Conservation (phyloP, 345 rosid genomes). For the Draba incana region DNA sequence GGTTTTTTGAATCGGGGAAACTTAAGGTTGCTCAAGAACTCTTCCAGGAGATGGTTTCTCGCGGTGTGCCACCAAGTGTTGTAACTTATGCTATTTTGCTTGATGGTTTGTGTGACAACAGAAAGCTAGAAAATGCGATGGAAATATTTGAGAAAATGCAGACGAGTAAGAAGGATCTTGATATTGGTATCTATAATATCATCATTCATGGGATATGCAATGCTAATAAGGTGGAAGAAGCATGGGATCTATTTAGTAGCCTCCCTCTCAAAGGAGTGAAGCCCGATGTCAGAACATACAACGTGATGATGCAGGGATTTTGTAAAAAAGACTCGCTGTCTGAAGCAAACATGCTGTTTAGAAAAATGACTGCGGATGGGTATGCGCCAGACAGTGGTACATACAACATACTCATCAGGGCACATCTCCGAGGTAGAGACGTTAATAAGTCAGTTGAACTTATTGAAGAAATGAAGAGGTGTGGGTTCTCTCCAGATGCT, state of each 20-base stretch:
- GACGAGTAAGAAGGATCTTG: constrained; percentile 12
- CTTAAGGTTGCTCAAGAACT: constrained; percentile 1
- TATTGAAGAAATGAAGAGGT: not conserved
- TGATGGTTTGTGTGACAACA: constrained; percentile 7
- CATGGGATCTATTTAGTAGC: constrained; percentile 21
- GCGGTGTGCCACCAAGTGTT: not conserved
- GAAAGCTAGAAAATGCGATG: not conserved
- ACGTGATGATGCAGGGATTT: constrained; percentile 27
- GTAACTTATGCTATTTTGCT: not conserved
- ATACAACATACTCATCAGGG: constrained; percentile 27
- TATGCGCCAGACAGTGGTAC: constrained; percentile 23
- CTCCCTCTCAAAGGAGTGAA: constrained; percentile 27
- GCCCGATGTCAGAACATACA: constrained; percentile 17
- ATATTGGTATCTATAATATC: constrained; percentile 21
- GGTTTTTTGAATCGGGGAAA: not conserved
- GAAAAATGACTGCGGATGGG: constrained; percentile 30
- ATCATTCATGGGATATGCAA: constrained; percentile 47
- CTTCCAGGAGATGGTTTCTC: constrained; percentile 17
- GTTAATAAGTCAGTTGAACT: not conserved
- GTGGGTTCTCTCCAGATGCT: constrained; percentile 4
- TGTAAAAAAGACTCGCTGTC: constrained; percentile 23
- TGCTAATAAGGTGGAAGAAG: constrained; percentile 26
- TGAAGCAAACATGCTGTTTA: constrained; percentile 8
- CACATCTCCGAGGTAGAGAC: not conserved
- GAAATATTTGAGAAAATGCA: not conserved